Base-by-base conservation (phyloP, 2,329 filamentous ascomycete genomes). In the Phyllosticta citribraziliensis region DNA sequence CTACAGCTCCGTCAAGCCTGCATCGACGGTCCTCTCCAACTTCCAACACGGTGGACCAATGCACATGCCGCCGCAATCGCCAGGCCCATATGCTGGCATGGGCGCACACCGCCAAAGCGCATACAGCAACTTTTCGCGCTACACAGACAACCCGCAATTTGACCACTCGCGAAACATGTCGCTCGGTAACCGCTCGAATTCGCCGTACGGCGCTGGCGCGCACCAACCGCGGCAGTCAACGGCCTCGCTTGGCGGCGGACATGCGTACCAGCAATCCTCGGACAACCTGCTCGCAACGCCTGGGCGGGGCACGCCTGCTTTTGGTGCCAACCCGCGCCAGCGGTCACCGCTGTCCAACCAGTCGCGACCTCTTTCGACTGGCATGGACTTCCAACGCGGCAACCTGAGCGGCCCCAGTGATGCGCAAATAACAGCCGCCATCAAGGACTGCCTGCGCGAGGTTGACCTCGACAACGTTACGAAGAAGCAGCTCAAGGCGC, bases 391-490 rank as follows among this genome's bases (percentile, higher is more conserved):
- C 78, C 33, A 40, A 11, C 81, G 83, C 65, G 78, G 75, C 54
- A 76, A 74, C 69, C 70, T 72, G 64, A 79, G 78, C 24, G 91
- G 89, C 0, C 89, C 91, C 0, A 89, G 88, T 66, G 92, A 97
- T 68, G 79, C 79, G 54, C 82, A 85, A 63, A 97, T 99, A 65
- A 82, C 90, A 19, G 89, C 95, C 64, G 88, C 89, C 1, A 93
- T 97, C 64, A 88, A 91, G 69, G 79, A 82, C 57, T 94, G 94
- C 67, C 79, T 99, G 64, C 77, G 81, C 17, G 93, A 97, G 69
- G 91, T 97, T 0, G 93, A 99, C 73, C 80, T 99, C 52, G 94
- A 99, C 73, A 93, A 84, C n/a, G 90, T 97, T 55, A 99, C 94
- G 6, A 99, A 97, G 85, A 99, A 99, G 79, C 93, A 97, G 77